Base-by-base conservation (phyloP, 2,329 filamentous ascomycete species). In the Boeremia lycopersici region DNA sequence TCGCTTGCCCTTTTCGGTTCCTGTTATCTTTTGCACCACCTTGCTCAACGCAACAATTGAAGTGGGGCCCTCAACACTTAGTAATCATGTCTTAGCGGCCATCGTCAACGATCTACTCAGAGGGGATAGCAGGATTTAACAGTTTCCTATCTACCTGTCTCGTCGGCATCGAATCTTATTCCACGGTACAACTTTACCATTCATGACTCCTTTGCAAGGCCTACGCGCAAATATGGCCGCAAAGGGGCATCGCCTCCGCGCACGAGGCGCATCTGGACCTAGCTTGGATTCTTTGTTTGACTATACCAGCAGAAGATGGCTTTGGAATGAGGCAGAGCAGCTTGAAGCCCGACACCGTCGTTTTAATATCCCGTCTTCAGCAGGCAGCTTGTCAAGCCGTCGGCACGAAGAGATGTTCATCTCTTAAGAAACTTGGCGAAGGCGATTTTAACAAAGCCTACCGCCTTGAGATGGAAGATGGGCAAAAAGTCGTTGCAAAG, bases 361-460 rank as follows among this genome's bases (percentile, higher is more conserved):
- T 39, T 64, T 64, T 39, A 39, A 63, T 28, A 40, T 64, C 9
- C 34, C 38, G 38, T 15, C 38, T 40, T 15, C 23, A 40, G 38
- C 23, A 28, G 11, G 25, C 25, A 23, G 38, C 38, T 13, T 40
- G 38, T 15, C 38, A 40, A 40, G 38, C 38, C 15, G 13, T 40
- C 9, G 58, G 57, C 23, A 40, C 56, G 30, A 25, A 39, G 9
- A 39, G 33, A 11, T 63, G 52, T 35, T 44, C 53, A 34, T 56
- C 47, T 15, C 15, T 59, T 19, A 25, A 61, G 33, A 62, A 64
- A 36, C 59, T 62, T 13, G 54, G 57, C 1, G 73, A 76, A 57
- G 73, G 73, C 0, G 55, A 69, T 17, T 65, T 65, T 51, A 76
- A 65, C 48, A 64, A 65, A 50, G 57, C 53, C 17, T 64, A 62